These are phyloP conservation scores for Rhizopogon rudus DNA, from an alignment of 768 basidiomycete species.

Conservation along the genomic window DNA sequence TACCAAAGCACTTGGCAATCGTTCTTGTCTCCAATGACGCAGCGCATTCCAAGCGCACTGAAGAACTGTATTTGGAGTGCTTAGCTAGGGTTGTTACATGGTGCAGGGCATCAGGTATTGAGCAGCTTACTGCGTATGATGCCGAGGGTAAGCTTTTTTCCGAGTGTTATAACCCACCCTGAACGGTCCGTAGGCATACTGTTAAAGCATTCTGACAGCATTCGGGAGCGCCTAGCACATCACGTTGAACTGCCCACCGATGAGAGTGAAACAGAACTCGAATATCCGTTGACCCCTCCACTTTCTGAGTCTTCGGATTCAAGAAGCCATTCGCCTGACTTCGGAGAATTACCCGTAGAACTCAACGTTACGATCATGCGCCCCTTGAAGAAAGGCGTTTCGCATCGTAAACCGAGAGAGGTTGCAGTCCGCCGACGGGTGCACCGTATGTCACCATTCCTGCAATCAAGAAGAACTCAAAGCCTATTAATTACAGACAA, in stretches of 20 bases:
- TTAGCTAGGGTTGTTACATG: slow-evolving; percentile 50
- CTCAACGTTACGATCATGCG: slow-evolving; percentile 16
- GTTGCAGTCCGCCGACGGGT: slow-evolving; percentile 20
- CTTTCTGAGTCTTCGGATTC: slow-evolving; percentile 68
- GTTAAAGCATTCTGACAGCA: slow-evolving; percentile 33
- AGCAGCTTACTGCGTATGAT: slow-evolving; percentile 68
- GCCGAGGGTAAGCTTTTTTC: slow-evolving; percentile 47
- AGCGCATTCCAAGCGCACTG: slow-evolving; percentile 29
- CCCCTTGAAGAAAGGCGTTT: slow-evolving; percentile 4
- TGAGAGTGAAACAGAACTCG: slow-evolving; percentile 49
- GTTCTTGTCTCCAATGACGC: slow-evolving; percentile 47
- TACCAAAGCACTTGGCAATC: slow-evolving; percentile 65
- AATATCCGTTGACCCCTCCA: slow-evolving; percentile 77
- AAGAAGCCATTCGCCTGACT: slow-evolving; percentile 52
- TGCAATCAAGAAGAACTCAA: not conserved
- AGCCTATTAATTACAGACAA: slow-evolving; percentile 2
- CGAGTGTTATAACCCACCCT: not conserved
- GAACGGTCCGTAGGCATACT: slow-evolving; percentile 34
- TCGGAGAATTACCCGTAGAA: slow-evolving; percentile 4
- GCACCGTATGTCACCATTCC: slow-evolving; percentile 13
- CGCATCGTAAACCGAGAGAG: slow-evolving; percentile 16
- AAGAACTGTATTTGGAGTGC: slow-evolving; percentile 45
- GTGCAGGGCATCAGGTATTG: slow-evolving; percentile 60
- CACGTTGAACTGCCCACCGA: slow-evolving; percentile 21
- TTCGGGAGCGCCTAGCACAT: slow-evolving; percentile 33